Evolutionary conservation across 2,329 filamentous ascomycete genomes (phyloP).

Genomic region (Scytalidium lignicola): DNA sequence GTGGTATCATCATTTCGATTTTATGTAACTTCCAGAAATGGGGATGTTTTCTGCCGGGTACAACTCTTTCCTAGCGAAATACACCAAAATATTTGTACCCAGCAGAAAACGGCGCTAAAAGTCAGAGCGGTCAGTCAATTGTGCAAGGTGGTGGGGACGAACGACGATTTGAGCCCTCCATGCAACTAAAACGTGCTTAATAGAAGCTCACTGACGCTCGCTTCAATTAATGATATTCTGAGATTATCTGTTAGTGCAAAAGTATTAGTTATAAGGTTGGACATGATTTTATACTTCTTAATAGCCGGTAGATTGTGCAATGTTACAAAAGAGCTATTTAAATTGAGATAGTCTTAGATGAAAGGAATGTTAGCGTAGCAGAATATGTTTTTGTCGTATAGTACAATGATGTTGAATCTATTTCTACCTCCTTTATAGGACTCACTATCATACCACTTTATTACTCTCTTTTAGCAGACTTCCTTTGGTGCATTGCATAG

Average conservation of each 20-base stretch:
- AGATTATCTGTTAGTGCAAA: slow-evolving; percentile 50
- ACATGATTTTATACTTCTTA: slow-evolving; percentile 45
- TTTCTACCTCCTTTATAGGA: slow-evolving; percentile 35
- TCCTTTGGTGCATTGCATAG: slow-evolving; percentile 32
- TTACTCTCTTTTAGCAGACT: slow-evolving; percentile 34
- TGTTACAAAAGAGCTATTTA: slow-evolving; percentile 36
- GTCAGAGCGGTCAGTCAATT: too few species aligned
- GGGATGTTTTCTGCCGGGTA: too few species aligned
- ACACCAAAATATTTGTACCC: too few species aligned
- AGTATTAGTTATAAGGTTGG: slow-evolving; percentile 35
- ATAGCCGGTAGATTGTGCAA: slow-evolving; percentile 49
- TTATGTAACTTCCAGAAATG: too few species aligned
- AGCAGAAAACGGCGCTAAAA: too few species aligned
- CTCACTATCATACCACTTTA: slow-evolving; percentile 35
- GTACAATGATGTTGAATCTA: slow-evolving; percentile 37
- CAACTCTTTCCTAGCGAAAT: too few species aligned
- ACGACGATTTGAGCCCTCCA: too few species aligned
- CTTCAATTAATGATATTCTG: slow-evolving; percentile 55
- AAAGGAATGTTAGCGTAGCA: slow-evolving; percentile 28
- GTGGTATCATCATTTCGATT: too few species aligned
- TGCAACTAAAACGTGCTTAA: too few species aligned
- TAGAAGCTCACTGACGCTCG: too few species aligned
- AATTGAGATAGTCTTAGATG: slow-evolving; percentile 17
- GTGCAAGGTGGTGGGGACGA: too few species aligned
- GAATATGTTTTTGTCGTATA: slow-evolving; percentile 31